Conservation (phyloP, 2,329 filamentous ascomycete species). For the Cladosporium velox region DNA sequence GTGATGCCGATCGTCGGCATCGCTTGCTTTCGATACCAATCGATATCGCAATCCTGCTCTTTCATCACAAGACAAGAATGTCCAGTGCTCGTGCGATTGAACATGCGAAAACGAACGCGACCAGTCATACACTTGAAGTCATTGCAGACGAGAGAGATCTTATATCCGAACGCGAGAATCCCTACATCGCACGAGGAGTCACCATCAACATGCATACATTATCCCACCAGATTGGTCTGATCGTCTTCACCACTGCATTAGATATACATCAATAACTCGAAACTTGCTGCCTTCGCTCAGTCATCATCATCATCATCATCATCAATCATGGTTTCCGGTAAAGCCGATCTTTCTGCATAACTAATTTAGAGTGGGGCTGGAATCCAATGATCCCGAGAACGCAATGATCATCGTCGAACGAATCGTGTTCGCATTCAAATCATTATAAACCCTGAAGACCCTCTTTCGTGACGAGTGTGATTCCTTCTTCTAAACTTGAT, state of each 20-base stretch:
- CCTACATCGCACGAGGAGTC: neutral
- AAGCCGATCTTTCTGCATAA: neutral
- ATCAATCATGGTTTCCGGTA: neutral
- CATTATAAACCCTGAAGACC: neutral
- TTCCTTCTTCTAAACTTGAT: neutral
- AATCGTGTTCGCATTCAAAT: neutral
- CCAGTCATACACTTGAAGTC: neutral
- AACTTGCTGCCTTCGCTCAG: neutral
- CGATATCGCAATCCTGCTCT: neutral
- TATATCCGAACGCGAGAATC: neutral
- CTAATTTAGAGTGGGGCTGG: neutral
- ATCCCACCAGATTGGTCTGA: neutral
- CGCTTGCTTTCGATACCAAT: neutral
- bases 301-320: neutral
- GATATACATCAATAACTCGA: neutral
- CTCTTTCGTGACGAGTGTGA: neutral
- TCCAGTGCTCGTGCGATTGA: no score
- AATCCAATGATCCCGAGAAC: neutral
- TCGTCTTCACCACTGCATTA: neutral
- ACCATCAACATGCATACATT: neutral
- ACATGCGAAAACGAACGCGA: neutral
- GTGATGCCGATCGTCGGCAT: neutral
- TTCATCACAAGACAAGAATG: neutral
- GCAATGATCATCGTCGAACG: neutral
- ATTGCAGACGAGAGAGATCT: neutral